Conservation (phyloP, 768 basidiomycete genomes). For the Leccinum ochraceum region DNA sequence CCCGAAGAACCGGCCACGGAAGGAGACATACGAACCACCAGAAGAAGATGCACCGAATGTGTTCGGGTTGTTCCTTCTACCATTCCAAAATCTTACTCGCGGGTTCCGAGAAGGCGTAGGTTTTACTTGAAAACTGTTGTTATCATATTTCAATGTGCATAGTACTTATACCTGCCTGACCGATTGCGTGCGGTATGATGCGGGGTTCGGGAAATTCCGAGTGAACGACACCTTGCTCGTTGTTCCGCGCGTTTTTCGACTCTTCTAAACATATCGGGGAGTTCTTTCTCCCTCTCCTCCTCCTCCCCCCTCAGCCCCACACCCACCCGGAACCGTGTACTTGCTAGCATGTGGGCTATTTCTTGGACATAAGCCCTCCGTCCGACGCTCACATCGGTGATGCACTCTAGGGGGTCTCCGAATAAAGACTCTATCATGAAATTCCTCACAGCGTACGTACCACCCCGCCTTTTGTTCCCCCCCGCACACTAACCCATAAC, state of each 20-base stretch:
- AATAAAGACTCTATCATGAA: conserved; percentile 23
- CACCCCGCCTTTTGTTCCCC: conserved; percentile 1
- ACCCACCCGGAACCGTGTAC: neutral
- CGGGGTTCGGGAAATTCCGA: conserved; percentile 33
- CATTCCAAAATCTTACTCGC: conserved; percentile 63
- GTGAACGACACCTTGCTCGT: conserved; percentile 4
- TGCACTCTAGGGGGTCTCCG: conserved; percentile 29
- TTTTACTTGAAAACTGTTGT: conserved; percentile 21
- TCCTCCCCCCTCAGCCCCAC: conserved; percentile 2
- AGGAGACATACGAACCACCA: conserved; percentile 45
- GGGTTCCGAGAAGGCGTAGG: conserved; percentile 66
- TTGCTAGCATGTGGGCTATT: conserved; percentile 22
- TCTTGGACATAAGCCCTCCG: conserved; percentile 7
- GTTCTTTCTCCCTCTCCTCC: conserved; percentile 1
- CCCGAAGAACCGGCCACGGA: conserved; percentile 54
- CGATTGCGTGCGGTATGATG: conserved; percentile 21
- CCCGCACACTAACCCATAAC: conserved; percentile 11
- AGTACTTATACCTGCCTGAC: conserved; percentile 10
- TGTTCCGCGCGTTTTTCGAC: conserved; percentile 23
- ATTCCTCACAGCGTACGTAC: conserved; percentile 23
- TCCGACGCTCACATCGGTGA: conserved; percentile 22
- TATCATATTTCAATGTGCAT: neutral
- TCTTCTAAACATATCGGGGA: neutral
- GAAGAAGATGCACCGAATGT: conserved; percentile 46
- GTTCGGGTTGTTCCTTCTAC: conserved; percentile 61